Evolutionary conservation across 2,329 filamentous ascomycete species (phyloP).

Genomic region (Stachybotrys elegans): DNA sequence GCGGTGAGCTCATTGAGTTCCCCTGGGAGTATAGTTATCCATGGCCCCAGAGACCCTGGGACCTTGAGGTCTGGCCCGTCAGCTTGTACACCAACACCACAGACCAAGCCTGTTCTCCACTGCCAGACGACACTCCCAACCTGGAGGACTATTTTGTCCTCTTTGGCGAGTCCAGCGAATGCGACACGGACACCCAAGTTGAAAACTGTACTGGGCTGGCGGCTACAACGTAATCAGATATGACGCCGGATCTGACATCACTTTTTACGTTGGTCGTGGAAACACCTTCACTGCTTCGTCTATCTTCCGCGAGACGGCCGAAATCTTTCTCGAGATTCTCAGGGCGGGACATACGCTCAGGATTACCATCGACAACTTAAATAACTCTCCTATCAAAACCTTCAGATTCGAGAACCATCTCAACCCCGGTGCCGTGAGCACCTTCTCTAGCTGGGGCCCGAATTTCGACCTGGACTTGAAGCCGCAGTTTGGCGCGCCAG

Average conservation of each 20-base stretch:
- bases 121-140: slow-evolving; percentile 44
- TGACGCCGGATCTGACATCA: too few species aligned
- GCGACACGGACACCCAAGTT: background rate
- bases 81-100: background rate
- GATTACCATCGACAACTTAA: too few species aligned
- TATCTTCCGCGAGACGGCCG: too few species aligned
- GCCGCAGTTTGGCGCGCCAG: background rate
- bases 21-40: background rate
- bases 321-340: too few species aligned
- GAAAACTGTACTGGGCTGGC: too few species aligned
- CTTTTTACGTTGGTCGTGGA: too few species aligned
- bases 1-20: background rate
- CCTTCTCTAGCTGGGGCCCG: background rate
- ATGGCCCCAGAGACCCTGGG: background rate
- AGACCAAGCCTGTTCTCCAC: background rate
- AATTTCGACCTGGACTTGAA: background rate
- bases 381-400: too few species aligned
- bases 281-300: too few species aligned
- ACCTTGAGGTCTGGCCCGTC: background rate
- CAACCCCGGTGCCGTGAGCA: background rate
- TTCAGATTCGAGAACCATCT: too few species aligned
- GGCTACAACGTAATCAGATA: too few species aligned
- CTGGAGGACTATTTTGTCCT: slow-evolving; percentile 48
- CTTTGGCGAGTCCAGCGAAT: slow-evolving; percentile 32
- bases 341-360: too few species aligned